These are phyloP conservation scores for Geoglossum cookeanum DNA, from an alignment of 2,329 filamentous ascomycete species.

Conservation along the genomic window DNA sequence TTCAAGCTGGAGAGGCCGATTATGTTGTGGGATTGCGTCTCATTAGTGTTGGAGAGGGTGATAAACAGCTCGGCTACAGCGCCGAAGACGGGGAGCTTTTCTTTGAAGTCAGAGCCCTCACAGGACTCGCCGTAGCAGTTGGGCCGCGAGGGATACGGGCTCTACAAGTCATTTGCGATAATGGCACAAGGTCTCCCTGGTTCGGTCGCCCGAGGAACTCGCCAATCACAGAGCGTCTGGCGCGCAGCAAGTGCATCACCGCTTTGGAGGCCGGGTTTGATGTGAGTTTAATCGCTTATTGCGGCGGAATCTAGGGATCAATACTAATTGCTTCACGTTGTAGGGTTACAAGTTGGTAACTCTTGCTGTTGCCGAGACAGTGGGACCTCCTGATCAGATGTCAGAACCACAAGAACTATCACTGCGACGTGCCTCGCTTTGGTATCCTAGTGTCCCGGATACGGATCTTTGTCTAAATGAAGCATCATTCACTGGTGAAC, in stretches of 20 bases:
- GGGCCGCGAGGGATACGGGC: constrained; percentile 1
- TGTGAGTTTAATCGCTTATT: neutral
- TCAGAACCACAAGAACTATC: neutral
- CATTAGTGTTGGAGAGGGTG: neutral
- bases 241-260: neutral
- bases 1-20: neutral
- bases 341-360: constrained; percentile 3
- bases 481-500: constrained; percentile 1
- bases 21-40: constrained; percentile 1
- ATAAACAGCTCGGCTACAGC: constrained; percentile 1
- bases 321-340: neutral
- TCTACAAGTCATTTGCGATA: neutral
- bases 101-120: neutral
- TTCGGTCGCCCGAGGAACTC: constrained; percentile 1
- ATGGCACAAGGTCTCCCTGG: neutral
- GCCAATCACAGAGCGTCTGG: constrained; percentile 1
- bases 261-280: constrained; percentile 2
- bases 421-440: neutral
- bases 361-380: neutral
- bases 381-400: neutral
- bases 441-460: constrained; percentile 2
- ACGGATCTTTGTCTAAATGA: constrained; percentile 2
- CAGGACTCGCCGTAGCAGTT: constrained; percentile 1
- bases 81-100: neutral
- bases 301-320: neutral